phyloP scores from a whole-genome alignment of 2,329 filamentous ascomycete species.

The Shiraia bambusicola region DNA sequence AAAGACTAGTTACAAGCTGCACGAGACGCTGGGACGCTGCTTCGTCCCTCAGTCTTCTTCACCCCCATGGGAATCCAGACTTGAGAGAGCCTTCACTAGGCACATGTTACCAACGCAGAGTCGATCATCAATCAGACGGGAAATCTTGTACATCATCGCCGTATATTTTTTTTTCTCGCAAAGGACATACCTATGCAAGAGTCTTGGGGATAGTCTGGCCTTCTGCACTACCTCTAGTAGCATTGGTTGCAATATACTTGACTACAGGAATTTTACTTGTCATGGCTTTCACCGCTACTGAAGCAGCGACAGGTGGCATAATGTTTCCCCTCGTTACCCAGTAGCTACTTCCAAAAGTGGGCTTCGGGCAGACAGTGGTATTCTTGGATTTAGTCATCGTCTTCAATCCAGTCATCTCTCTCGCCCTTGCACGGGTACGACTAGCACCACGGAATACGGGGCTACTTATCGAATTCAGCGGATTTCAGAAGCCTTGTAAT shows the following conservation, averaged over 20 bases:
- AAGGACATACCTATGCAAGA: slow-evolving; percentile 28
- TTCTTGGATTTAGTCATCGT: slow-evolving; percentile 50
- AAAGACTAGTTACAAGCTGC: too few relatives aligned
- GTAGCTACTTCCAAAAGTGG: slow-evolving; percentile 9
- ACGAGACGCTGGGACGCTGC: too few relatives aligned
- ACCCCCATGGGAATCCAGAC: too few relatives aligned
- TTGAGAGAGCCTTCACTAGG: too few relatives aligned
- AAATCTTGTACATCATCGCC: slow-evolving; percentile 44
- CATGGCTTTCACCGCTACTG: slow-evolving; percentile 16
- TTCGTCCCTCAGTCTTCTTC: too few relatives aligned
- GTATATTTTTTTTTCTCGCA: slow-evolving; percentile 44
- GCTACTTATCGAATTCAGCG: slow-evolving; percentile 40
- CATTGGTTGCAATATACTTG: slow-evolving; percentile 38
- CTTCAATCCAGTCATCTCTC: slow-evolving; percentile 3
- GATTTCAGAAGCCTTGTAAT: slow-evolving; percentile 39
- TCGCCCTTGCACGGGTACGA: slow-evolving; percentile 1
- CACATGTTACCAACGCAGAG: too few relatives aligned
- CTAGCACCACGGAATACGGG: slow-evolving; percentile 43
- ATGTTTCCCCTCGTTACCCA: slow-evolving; percentile 17
- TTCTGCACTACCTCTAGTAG: slow-evolving; percentile 21
- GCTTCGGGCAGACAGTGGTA: slow-evolving; percentile 62
- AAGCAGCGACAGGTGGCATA: slow-evolving; percentile 15
- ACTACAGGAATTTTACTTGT: slow-evolving; percentile 5
- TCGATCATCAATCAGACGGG: too few relatives aligned
- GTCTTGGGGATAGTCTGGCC: slow-evolving; percentile 26